Evolutionary conservation across 2,329 filamentous ascomycete genomes (phyloP).

Genomic region (Colletotrichum graminicola): DNA sequence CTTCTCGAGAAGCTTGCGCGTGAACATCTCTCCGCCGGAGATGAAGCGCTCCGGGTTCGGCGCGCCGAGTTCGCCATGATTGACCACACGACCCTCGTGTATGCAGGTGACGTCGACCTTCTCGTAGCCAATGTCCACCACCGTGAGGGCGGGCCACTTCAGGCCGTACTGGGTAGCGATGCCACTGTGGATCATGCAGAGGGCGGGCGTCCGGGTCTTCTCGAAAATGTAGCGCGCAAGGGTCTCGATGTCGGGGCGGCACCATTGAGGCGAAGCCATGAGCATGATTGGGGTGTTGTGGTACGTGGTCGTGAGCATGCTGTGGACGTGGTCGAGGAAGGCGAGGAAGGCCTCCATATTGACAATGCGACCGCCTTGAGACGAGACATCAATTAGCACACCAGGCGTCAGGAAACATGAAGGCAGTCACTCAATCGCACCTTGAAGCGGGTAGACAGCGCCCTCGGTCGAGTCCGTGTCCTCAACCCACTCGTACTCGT

Average conservation of each 20-base stretch:
- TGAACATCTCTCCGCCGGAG: slow-evolving; percentile 91
- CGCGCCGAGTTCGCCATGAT: slow-evolving; percentile 72
- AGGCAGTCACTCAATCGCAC: slow-evolving; percentile 51
- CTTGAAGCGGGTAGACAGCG: slow-evolving; percentile 86
- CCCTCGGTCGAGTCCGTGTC: slow-evolving; percentile 89
- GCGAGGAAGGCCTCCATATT: slow-evolving; percentile 96
- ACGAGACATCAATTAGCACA: slow-evolving; percentile 34
- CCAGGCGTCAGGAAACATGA: slow-evolving; percentile 1
- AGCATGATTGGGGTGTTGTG: slow-evolving; percentile 97
- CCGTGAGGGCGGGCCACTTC: slow-evolving; percentile 79
- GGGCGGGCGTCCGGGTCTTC: slow-evolving; percentile 93
- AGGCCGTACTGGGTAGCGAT: slow-evolving; percentile 89
- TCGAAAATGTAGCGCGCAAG: slow-evolving; percentile 97
- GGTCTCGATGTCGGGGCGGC: slow-evolving; percentile 84
- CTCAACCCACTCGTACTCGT: slow-evolving; percentile 82
- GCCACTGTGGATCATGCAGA: slow-evolving; percentile 90
- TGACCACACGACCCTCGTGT: slow-evolving; percentile 82
- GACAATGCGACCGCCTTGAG: slow-evolving; percentile 79
- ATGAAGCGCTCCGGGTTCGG: slow-evolving; percentile 62
- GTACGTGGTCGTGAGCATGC: slow-evolving; percentile 88
- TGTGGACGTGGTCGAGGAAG: slow-evolving; percentile 91
- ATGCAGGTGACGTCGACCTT: slow-evolving; percentile 96
- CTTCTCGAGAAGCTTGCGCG: slow-evolving; percentile 76
- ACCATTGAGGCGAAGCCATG: slow-evolving; percentile 91
- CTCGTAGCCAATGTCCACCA: slow-evolving; percentile 91